Evolutionary conservation across 306 rosid species (phyloP).

Genomic region (Corylus americana): DNA sequence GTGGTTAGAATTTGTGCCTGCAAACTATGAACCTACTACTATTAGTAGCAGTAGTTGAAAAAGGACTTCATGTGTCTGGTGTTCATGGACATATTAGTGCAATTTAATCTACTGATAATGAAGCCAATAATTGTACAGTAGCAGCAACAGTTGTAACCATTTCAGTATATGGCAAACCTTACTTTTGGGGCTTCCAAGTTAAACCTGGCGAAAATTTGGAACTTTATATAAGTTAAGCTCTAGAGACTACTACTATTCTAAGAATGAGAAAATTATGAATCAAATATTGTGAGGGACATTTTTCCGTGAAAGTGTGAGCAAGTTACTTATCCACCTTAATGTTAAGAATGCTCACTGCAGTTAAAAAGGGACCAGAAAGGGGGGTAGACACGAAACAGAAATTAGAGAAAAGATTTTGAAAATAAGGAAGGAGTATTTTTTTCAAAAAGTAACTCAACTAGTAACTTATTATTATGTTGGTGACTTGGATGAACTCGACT

Average conservation of each 20-base stretch:
- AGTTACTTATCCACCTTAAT: background rate
- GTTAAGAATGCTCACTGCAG: background rate
- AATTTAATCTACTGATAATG: conserved; percentile 1
- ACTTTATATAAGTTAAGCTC: background rate
- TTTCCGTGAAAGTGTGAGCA: background rate
- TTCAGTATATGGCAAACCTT: background rate
- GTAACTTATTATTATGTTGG: background rate
- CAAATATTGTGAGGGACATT: background rate
- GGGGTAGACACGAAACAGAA: background rate
- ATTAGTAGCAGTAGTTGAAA: background rate
- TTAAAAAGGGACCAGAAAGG: background rate
- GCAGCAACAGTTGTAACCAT: background rate
- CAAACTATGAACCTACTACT: background rate
- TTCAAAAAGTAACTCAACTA: background rate
- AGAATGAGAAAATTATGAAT: background rate
- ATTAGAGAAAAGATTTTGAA: background rate
- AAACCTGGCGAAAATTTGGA: background rate
- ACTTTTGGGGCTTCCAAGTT: background rate
- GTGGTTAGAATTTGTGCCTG: background rate
- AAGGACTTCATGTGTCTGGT: background rate
- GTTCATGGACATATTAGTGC: background rate
- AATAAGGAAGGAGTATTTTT: background rate
- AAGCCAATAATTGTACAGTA: conserved; percentile 9
- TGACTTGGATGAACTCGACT: background rate
- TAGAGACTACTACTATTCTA: background rate